phyloP scores from a whole-genome alignment of 2,329 filamentous ascomycete species.

The Penicillium digitatum region DNA sequence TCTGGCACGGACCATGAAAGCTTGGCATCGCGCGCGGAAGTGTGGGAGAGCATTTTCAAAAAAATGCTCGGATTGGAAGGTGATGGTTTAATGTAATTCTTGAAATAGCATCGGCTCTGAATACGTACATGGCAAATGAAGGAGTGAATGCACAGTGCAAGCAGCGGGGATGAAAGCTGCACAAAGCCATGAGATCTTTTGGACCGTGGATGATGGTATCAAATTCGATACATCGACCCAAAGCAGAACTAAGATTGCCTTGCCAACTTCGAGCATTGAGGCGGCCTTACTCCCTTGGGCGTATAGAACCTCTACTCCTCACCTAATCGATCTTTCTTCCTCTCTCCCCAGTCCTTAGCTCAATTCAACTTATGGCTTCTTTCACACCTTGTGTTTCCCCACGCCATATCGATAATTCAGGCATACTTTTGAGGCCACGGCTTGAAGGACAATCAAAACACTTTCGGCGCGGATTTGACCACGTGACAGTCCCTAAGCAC shows the following conservation, averaged over 20 bases:
- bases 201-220: neutral
- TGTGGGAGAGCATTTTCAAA: constrained; percentile 17
- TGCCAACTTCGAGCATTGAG: neutral
- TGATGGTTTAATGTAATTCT: neutral
- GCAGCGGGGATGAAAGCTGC: neutral
- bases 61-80: neutral
- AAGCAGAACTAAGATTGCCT: neutral
- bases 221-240: neutral
- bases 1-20: constrained; percentile 42
- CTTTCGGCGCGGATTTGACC: too few species aligned
- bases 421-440: neutral
- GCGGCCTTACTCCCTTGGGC: neutral
- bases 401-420: neutral
- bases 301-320: neutral
- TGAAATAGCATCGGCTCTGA: neutral
- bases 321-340: neutral
- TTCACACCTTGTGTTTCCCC: neutral
- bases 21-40: constrained; percentile 14
- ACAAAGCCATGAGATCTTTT: neutral
- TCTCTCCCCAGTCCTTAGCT: neutral
- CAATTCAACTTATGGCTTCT: neutral
- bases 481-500: too few species aligned
- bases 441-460: neutral
- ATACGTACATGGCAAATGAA: neutral
- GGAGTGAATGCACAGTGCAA: neutral